Evolutionary conservation across 805 yeast species (phyloP).

Genomic region (Ascoidea rubescens): DNA sequence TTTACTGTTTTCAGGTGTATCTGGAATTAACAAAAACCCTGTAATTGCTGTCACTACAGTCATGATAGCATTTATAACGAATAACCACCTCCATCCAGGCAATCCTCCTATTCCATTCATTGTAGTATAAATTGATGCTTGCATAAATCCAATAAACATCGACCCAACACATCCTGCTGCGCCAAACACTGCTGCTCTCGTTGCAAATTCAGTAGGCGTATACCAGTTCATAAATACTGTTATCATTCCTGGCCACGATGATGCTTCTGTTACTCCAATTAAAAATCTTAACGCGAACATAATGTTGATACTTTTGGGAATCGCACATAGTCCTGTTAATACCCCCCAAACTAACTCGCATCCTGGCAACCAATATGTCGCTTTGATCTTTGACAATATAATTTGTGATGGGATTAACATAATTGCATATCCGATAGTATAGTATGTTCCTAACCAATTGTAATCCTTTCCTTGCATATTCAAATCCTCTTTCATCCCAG

Average conservation of each 20-base stretch:
- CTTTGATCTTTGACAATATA: constrained; percentile 15
- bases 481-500: constrained; percentile 24
- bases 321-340: constrained; percentile 8
- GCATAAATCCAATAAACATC: constrained; percentile 15
- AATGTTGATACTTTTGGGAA: constrained; percentile 17
- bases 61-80: constrained; percentile 34
- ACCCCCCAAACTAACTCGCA: constrained; percentile 8
- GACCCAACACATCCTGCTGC: constrained; percentile 24
- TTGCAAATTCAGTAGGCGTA: constrained; percentile 25
- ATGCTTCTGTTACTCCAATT: constrained; percentile 33
- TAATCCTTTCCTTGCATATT: constrained; percentile 14
- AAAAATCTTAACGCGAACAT: constrained; percentile 33
- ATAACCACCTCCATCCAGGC: constrained; percentile 37
- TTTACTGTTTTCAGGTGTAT: constrained; percentile 18
- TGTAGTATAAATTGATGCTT: constrained; percentile 14
- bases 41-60: constrained; percentile 22
- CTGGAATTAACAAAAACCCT: constrained; percentile 25
- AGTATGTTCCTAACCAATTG: constrained; percentile 13
- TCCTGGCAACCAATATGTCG: constrained; percentile 7
- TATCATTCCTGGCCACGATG: constrained; percentile 27
- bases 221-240: constrained; percentile 25
- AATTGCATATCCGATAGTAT: constrained; percentile 17
- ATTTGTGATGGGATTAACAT: constrained; percentile 19
- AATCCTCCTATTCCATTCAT: constrained; percentile 20
- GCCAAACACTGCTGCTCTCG: constrained; percentile 30